These are phyloP conservation scores for Cladosporium colombiae DNA, from an alignment of 2,329 filamentous ascomycete genomes.

Conservation along the genomic window DNA sequence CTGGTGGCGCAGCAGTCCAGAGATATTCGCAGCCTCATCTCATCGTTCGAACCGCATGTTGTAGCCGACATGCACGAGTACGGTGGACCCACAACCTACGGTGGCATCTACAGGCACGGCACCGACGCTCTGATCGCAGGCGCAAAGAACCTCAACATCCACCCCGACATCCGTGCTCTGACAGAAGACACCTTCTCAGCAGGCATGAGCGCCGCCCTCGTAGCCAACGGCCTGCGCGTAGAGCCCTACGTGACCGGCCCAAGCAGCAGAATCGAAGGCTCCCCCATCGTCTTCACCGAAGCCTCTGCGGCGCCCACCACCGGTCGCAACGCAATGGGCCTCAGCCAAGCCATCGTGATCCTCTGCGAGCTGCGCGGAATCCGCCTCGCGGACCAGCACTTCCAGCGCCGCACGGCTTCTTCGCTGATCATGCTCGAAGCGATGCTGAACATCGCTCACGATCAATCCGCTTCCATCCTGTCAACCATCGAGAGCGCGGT, in stretches of 20 bases:
- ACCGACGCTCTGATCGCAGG: constrained; percentile 37
- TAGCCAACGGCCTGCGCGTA: constrained; percentile 35
- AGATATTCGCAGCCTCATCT: constrained; percentile 35
- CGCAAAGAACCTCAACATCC: constrained; percentile 29
- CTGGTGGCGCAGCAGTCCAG: constrained; percentile 35
- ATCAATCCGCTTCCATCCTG: constrained; percentile 33
- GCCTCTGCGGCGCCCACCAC: constrained; percentile 32
- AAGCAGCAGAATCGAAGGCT: constrained; percentile 20
- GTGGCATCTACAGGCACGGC: constrained; percentile 34
- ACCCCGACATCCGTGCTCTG: constrained; percentile 35
- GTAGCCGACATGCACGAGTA: constrained; percentile 40
- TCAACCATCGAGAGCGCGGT: constrained; percentile 36
- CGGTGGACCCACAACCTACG: constrained; percentile 31
- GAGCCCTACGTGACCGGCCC: constrained; percentile 38
- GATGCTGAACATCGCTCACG: constrained; percentile 38
- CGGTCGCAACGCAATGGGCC: constrained; percentile 41
- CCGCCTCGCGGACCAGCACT: constrained; percentile 39
- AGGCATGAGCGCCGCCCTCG: constrained; percentile 31
- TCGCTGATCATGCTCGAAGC: constrained; percentile 39
- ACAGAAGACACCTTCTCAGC: constrained; percentile 36
- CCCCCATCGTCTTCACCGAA: constrained; percentile 10
- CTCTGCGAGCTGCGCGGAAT: constrained; percentile 41
- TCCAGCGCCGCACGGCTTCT: constrained; percentile 37
- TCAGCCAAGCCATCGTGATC: constrained; percentile 40
- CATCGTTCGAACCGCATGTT: constrained; percentile 36